Evolutionary conservation across 2,329 filamentous ascomycete genomes (phyloP), one percentile per base, ranked within the genome.

Genomic region (Aspergillus costaricaensis): DNA sequence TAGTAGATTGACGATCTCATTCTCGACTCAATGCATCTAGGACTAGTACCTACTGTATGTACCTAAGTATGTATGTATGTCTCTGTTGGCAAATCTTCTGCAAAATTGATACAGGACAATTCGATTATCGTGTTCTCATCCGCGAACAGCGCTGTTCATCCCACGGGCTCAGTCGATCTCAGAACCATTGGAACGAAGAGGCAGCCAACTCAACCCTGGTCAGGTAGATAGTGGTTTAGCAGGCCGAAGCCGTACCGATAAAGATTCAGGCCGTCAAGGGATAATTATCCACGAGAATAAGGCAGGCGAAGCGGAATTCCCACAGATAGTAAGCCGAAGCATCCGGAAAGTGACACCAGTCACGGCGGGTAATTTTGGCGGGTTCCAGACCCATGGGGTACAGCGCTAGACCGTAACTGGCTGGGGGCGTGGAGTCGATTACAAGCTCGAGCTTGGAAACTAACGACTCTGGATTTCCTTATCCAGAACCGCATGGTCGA

Each of bases 251-350:
- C n/a, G 49, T 38, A 36, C 30, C 30, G 27, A 23, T 39, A 25
- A 17, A 4, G 10, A 23, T 17, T 51, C 17, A 43, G 15, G 14
- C 21, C 44, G 44, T 32, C 17, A 30, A 19, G n/a, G 21, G 23
- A 21, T 12, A 17, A 21, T n/a, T 15, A 4, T 10, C 21, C 25
- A 27, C 6, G 23, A 36, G 12, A 14, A 36, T 30, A 2, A 36
- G 32, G 23, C 21, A 10, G 25, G 21, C 25, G n/a, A 57, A 36
- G 19, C 68, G 70, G 72, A 63, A 72, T 70, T 59, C 56, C 72
- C 71, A 44, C 51, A 72, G 61, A 68, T 32, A 69, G 72, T 69
- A 74, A 74, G 56, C 72, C 72, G 72, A 72, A 63, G 59, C 59
- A 64, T 64, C 38, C 51, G 19, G 25, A 27, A 44, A 23, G 41